Evolutionary conservation across 2,329 filamentous ascomycete species (phyloP).

Genomic region (Boeremia lycopersici): DNA sequence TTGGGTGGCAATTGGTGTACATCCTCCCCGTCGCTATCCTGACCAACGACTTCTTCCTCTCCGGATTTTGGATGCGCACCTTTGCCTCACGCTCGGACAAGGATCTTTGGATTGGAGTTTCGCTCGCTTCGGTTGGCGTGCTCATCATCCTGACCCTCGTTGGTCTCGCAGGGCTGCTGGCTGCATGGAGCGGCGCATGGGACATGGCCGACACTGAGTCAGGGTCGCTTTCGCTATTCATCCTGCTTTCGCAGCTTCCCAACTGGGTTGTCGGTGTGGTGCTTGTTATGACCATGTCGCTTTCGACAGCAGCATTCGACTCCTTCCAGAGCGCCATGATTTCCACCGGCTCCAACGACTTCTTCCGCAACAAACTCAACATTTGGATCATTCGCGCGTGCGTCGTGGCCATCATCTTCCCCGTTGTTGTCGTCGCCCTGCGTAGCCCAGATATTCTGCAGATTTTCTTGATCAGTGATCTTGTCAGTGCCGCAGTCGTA

Average conservation of each 20-base stretch:
- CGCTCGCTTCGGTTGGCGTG: constrained; percentile 67
- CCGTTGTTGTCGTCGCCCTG: constrained; percentile 74
- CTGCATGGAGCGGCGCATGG: constrained; percentile 77
- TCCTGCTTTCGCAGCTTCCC: constrained; percentile 73
- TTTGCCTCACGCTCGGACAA: constrained; percentile 81
- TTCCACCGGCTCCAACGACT: constrained; percentile 80
- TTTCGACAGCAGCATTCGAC: constrained; percentile 81
- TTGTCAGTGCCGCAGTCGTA: constrained; percentile 77
- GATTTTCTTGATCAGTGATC: constrained; percentile 82
- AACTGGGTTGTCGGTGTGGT: constrained; percentile 83
- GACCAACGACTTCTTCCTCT: constrained; percentile 87
- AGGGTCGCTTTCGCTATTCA: constrained; percentile 75
- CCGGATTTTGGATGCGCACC: constrained; percentile 82
- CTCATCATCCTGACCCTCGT: constrained; percentile 75
- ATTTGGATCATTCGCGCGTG: constrained; percentile 73
- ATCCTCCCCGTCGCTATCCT: constrained; percentile 81
- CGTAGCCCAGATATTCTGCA: constrained; percentile 76
- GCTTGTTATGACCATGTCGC: constrained; percentile 77
- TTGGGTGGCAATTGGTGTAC: constrained; percentile 86
- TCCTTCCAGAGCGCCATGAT: constrained; percentile 83
- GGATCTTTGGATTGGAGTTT: constrained; percentile 76
- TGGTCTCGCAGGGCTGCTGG: constrained; percentile 74
- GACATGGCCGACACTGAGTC: constrained; percentile 65
- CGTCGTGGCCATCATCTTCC: constrained; percentile 76
- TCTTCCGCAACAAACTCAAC: constrained; percentile 81